A percentile compares a stretch with the other conserved stretches of the same genome.
phyloP scores from a whole-genome alignment of 2,329 filamentous ascomycete genomes.

The Pyrenophora tritici-repentis region DNA sequence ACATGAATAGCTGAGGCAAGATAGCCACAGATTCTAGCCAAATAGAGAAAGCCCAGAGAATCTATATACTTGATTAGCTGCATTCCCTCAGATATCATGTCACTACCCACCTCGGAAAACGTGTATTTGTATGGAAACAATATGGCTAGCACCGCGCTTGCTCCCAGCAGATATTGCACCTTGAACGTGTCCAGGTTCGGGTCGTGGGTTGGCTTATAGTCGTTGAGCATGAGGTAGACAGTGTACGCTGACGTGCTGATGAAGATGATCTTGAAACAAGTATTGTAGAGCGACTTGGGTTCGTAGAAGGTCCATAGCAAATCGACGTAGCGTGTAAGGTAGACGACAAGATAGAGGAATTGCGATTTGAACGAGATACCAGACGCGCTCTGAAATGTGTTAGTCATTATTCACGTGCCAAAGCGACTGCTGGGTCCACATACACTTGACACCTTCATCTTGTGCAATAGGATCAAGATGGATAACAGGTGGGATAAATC shows the following conservation, averaged over 20 bases:
- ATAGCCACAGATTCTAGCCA: slow-evolving; percentile 98
- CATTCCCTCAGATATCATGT: neutral
- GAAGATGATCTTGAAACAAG: slow-evolving; percentile 94
- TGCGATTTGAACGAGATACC: slow-evolving; percentile 99
- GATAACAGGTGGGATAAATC: slow-evolving; percentile 95
- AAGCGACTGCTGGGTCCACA: slow-evolving; percentile 36
- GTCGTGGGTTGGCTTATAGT: slow-evolving; percentile 97
- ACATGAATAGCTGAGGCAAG: slow-evolving; percentile 95
- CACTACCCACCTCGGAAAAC: slow-evolving; percentile 62
- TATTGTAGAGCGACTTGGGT: slow-evolving; percentile 77
- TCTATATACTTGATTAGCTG: slow-evolving; percentile 56
- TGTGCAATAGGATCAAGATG: slow-evolving; percentile 92
- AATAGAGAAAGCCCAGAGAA: slow-evolving; percentile 96
- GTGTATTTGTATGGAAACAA: slow-evolving; percentile 86
- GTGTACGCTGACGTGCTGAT: slow-evolving; percentile 89
- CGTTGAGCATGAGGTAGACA: slow-evolving; percentile 96
- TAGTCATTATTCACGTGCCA: slow-evolving; percentile 20
- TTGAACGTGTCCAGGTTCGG: slow-evolving; percentile 97
- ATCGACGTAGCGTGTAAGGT: slow-evolving; percentile 89
- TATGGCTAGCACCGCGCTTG: slow-evolving; percentile 76
- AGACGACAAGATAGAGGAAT: slow-evolving; percentile 91
- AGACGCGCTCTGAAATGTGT: slow-evolving; percentile 76
- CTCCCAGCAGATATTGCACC: slow-evolving; percentile 88
- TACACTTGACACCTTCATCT: slow-evolving; percentile 90
- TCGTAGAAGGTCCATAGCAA: slow-evolving; percentile 82